Base-by-base conservation (phyloP, 192 early-diverging fungal species). In the Backusella mclennaniae region DNA sequence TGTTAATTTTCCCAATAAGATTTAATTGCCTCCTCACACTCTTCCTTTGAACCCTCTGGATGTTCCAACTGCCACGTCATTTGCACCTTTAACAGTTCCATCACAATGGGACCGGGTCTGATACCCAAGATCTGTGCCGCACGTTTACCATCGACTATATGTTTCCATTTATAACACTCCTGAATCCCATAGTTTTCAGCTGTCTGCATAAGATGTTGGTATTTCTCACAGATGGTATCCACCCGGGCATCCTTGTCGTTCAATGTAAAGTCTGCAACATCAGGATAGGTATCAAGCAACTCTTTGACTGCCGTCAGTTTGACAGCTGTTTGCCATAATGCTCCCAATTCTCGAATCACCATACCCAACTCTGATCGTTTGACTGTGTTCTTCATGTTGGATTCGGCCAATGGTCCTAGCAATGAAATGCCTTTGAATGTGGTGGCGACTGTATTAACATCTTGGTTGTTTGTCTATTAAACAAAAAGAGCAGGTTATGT, bases 31-130 rank as follows among this genome's bases (percentile, higher is more conserved):
- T 72, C 70, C 76, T 87, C 82, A 70, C 93, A 93, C 49, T 93
- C 86, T 17, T 89, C 89, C 23, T 79, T 81, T 1, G 90, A 87
- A 3, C 87, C 91, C 0, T 81, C 39, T 0, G 93, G 92, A 76
- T 96, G 71, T 21, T 81, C 86, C 35, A 99, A 79, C 84, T 99
- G 96, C 93, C 93, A 98, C 52, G 84, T 84, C 89, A 96, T 94
- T 35, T 97, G 80, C 1, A 69, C 69, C 5, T 86, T 82, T n/a
- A 97, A 83, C 44, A 93, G 83, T 15, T 75, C 74, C 69, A 86
- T 89, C 12, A 97, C 82, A 11, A 68, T 74, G 9, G 92, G 93
- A 8, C 97, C 96, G 6, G 94, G 92, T 73, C 84, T 88, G 53
- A 96, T 89, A 6, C 85, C 85, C 52, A 96, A 78, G 19, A 94